Conservation (phyloP, 2,329 filamentous ascomycete species). For the Rhynchosporium agropyri region DNA sequence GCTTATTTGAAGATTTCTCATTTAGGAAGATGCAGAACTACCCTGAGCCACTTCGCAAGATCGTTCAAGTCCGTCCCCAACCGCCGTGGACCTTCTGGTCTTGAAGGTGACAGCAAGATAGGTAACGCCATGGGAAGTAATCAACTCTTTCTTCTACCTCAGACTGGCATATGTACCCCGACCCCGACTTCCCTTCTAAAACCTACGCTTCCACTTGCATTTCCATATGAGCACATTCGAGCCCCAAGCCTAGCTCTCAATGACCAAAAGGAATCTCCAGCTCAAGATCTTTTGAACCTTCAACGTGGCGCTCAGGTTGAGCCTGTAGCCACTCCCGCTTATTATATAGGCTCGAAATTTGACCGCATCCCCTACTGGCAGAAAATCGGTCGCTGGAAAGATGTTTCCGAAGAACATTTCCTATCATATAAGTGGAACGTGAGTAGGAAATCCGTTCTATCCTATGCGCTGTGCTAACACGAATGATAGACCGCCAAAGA, state of each 20-base stretch:
- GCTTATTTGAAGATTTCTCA: not conserved
- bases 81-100: slow-evolving; percentile 20
- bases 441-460: slow-evolving; percentile 38
- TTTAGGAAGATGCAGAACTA: not conserved
- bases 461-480: slow-evolving; percentile 7
- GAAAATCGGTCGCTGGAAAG: slow-evolving; percentile 52
- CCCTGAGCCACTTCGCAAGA: not conserved
- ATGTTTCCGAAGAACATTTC: slow-evolving; percentile 52
- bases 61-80: slow-evolving; percentile 8
- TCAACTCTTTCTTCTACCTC: not conserved
- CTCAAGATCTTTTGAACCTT: not conserved
- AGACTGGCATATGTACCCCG: not conserved
- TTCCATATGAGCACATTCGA: not conserved
- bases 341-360: slow-evolving; percentile 26
- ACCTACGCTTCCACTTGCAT: too few species aligned
- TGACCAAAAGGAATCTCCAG: not conserved
- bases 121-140: not conserved
- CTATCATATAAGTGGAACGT: slow-evolving; percentile 58
- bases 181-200: not conserved
- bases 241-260: not conserved
- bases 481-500: slow-evolving; percentile 50
- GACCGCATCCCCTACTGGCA: slow-evolving; percentile 51
- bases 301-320: not conserved
- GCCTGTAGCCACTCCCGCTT: slow-evolving; percentile 12
- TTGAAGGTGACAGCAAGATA: slow-evolving; percentile 10